These are phyloP conservation scores for Nicotiana knightiana DNA, from an alignment of 257 asterid genomes.

Conservation along the genomic window DNA sequence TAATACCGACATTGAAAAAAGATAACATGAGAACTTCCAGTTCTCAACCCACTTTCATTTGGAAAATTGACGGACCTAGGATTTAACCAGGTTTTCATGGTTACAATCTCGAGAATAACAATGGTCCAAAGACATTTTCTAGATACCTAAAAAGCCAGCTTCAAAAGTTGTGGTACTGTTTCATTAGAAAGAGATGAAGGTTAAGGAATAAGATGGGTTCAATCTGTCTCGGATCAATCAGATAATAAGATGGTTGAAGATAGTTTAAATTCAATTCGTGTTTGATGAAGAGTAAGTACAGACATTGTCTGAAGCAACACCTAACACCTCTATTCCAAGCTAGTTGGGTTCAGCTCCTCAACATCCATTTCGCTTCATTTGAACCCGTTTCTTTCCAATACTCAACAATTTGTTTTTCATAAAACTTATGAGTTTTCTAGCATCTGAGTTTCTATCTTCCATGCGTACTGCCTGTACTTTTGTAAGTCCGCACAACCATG, in stretches of 20 bases:
- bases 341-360: neutral
- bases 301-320: neutral
- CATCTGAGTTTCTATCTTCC: neutral
- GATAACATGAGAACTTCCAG: neutral
- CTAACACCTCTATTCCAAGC: neutral
- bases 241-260: neutral
- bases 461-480: neutral
- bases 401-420: neutral
- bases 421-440: neutral
- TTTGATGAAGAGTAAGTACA: neutral
- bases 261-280: neutral
- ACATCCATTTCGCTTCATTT: neutral
- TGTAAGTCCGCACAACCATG: neutral
- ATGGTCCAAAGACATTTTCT: neutral
- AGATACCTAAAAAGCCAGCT: neutral
- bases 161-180: neutral
- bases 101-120: neutral
- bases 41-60: neutral
- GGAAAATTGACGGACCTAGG: neutral
- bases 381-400: neutral
- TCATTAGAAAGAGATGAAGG: neutral
- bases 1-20: neutral
- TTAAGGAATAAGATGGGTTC: neutral
- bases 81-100: neutral
- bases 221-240: neutral